phyloP scores from a whole-genome alignment of 345 rosid genomes.

The Hevea brasiliensis region DNA sequence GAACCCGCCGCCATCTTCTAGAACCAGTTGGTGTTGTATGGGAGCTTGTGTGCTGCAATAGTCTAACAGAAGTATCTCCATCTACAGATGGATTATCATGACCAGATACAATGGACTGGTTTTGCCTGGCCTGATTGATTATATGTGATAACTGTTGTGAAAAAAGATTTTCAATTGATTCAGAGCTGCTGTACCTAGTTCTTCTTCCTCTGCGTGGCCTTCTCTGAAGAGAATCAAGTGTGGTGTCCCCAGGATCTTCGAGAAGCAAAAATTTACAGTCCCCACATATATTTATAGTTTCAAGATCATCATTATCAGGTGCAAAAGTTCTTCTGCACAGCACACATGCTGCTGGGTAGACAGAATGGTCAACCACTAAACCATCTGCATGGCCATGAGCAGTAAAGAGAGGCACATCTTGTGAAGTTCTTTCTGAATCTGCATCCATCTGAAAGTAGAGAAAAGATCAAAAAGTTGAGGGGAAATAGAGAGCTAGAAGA shows the following conservation, averaged over 20 bases:
- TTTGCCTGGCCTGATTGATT: conserved; percentile 53
- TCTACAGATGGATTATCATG: conserved; percentile 44
- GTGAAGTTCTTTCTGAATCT: conserved; percentile 24
- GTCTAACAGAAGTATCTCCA: conserved; percentile 39
- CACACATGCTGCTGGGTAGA: conserved; percentile 47
- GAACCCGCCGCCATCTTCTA: conserved; percentile 56
- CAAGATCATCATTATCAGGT: conserved; percentile 53
- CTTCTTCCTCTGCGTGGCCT: conserved; percentile 46
- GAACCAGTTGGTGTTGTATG: conserved; percentile 60
- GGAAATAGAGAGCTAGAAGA: background rate
- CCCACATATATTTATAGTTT: conserved; percentile 52
- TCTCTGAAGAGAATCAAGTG: conserved; percentile 39
- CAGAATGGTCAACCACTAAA: conserved; percentile 28
- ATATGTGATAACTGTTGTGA: conserved; percentile 58
- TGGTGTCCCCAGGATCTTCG: conserved; percentile 59
- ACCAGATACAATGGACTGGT: conserved; percentile 42
- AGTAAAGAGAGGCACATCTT: conserved; percentile 6
- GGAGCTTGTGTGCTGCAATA: conserved; percentile 43
- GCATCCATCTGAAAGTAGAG: conserved; percentile 43
- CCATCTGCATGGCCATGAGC: conserved; percentile 23
- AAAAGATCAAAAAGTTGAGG: background rate
- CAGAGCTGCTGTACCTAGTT: conserved; percentile 58
- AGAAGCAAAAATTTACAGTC: conserved; percentile 80
- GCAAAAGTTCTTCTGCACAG: conserved; percentile 52
- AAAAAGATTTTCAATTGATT: conserved; percentile 54